These are phyloP conservation scores for Microcyclospora tardicrescens DNA, from an alignment of 2,329 filamentous ascomycete genomes.

Conservation along the genomic window DNA sequence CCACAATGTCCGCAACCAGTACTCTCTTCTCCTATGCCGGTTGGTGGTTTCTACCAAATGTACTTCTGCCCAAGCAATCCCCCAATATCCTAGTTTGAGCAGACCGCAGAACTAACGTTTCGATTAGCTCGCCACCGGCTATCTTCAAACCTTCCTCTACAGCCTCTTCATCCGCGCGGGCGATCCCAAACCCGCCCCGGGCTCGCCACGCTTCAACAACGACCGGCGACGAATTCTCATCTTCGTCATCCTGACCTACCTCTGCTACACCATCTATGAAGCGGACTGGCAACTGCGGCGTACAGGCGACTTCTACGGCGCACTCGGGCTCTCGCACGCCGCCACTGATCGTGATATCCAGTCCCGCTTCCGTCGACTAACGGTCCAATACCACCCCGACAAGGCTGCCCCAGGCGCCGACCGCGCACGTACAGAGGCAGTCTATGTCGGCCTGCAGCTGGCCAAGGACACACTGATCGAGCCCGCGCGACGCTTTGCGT, in stretches of 20 bases:
- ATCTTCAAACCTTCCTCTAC: conserved; percentile 73
- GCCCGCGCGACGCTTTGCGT: conserved; percentile 66
- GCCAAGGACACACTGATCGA: conserved; percentile 74
- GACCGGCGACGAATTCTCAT: conserved; percentile 77
- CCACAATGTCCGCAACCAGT: conserved; percentile 21
- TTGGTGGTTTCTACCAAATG: conserved; percentile 50
- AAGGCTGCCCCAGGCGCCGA: conserved; percentile 44
- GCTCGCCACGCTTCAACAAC: conserved; percentile 52
- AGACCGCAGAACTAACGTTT: not conserved
- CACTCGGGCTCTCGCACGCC: conserved; percentile 55
- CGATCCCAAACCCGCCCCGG: conserved; percentile 58
- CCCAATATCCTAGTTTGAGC: not conserved
- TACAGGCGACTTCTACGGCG: conserved; percentile 63
- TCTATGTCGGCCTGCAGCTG: conserved; percentile 72
- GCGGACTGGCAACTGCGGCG: conserved; percentile 67
- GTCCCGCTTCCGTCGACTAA: conserved; percentile 67
- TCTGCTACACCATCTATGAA: conserved; percentile 86
- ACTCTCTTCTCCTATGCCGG: conserved; percentile 43
- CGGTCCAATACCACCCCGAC: conserved; percentile 64
- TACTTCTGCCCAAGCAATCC: conserved; percentile 30
- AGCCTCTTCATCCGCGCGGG: conserved; percentile 79
- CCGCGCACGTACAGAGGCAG: conserved; percentile 30
- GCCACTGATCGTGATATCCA: conserved; percentile 68
- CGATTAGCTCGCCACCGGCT: conserved; percentile 59
- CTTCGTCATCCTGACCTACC: conserved; percentile 68